Conservation (phyloP, 768 basidiomycete species). For the Termitomyces sp. region DNA sequence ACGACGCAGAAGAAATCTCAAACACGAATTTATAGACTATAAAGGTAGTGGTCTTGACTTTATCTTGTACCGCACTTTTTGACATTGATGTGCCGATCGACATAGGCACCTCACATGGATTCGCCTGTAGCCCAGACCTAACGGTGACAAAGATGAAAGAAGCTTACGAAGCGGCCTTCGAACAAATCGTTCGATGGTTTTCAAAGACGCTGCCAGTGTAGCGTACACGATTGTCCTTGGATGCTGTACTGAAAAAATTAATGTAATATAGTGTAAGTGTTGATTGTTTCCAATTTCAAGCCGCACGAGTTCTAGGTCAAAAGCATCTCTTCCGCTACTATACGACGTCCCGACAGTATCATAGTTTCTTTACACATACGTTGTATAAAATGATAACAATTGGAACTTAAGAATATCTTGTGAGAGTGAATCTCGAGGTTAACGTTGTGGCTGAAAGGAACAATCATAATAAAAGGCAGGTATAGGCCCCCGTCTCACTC, state of each 20-base stretch:
- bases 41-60: slow-evolving; percentile 25
- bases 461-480: too few relatives aligned
- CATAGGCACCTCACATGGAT: slow-evolving; percentile 41
- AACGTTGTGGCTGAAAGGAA: too few relatives aligned
- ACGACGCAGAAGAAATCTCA: slow-evolving; percentile 29
- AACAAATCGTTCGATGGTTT: slow-evolving; percentile 41
- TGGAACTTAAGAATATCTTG: too few relatives aligned
- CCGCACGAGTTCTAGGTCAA: too few relatives aligned
- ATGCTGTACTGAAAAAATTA: not conserved
- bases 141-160: slow-evolving; percentile 31
- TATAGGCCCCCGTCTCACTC: too few relatives aligned
- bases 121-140: slow-evolving; percentile 36
- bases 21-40: slow-evolving; percentile 41
- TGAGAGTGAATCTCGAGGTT: too few relatives aligned
- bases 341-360: not conserved
- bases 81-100: not conserved
- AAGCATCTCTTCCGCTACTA: not conserved
- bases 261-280: not conserved
- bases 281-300: not conserved
- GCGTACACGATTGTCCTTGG: too few relatives aligned
- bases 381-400: too few relatives aligned
- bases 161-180: slow-evolving; percentile 34
- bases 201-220: slow-evolving; percentile 29
- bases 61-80: not conserved
- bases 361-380: not conserved